Evolutionary conservation across 768 basidiomycete genomes (phyloP).

Genomic region (Lactarius evosmus): DNA sequence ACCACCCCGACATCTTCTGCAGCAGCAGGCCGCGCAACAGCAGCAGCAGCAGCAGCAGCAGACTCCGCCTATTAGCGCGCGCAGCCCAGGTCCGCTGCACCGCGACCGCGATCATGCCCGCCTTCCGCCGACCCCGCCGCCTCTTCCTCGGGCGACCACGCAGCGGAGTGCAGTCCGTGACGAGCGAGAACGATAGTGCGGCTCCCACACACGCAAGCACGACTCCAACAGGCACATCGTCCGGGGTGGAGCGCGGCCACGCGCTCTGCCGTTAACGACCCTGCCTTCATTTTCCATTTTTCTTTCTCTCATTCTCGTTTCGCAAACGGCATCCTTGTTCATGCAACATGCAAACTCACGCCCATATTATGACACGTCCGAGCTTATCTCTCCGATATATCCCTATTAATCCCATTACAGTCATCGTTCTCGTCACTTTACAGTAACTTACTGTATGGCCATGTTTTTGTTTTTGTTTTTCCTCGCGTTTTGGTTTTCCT

Average conservation of each 20-base stretch:
- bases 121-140: constrained; percentile 13
- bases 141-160: constrained; percentile 5
- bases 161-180: constrained; percentile 13
- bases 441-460: background rate
- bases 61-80: constrained; percentile 21
- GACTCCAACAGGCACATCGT: background rate
- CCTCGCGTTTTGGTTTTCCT: constrained; percentile 3
- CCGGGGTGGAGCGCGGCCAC: background rate
- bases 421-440: background rate
- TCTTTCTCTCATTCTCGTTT: background rate
- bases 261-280: background rate
- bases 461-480: background rate
- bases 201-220: background rate
- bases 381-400: background rate
- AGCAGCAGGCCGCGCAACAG: constrained; percentile 4
- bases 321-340: background rate
- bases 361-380: background rate
- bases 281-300: background rate
- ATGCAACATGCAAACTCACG: constrained; percentile 1
- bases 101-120: background rate
- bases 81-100: constrained; percentile 11
- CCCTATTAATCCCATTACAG: constrained; percentile 1
- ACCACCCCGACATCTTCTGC: constrained; percentile 16
- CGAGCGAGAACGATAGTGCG: constrained; percentile 18
- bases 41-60: constrained; percentile 8